Percentiles rank a stretch among this genome's conserved stretches.
Conservation (phyloP, 177 flowering plant species). For the Tripterygium wilfordii region DNA sequence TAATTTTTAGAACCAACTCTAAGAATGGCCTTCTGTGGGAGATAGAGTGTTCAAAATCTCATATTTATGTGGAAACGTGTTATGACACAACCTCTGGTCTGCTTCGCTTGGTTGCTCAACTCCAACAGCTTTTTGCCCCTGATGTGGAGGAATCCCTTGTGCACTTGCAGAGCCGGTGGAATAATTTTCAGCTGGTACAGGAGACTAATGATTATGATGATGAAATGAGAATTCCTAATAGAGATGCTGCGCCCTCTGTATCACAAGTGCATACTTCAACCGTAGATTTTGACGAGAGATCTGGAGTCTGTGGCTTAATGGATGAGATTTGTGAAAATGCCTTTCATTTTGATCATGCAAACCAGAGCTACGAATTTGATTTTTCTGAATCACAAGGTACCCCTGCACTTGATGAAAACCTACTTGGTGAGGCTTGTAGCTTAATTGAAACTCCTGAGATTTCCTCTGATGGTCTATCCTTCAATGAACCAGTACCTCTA, state of each 20-base stretch:
- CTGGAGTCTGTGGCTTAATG: conserved; percentile 50
- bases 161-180: conserved; percentile 90
- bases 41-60: conserved; percentile 64
- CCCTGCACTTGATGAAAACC: conserved; percentile 22
- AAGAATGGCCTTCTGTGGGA: conserved; percentile 67
- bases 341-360: conserved; percentile 39
- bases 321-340: conserved; percentile 89
- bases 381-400: conserved; percentile 20
- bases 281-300: conserved; percentile 16
- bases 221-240: conserved; percentile 13
- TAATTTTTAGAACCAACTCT: conserved; percentile 53
- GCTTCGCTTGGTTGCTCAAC: conserved; percentile 63
- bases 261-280: conserved; percentile 13
- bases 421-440: conserved; percentile 22
- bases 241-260: conserved; percentile 21
- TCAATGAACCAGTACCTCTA: conserved; percentile 19
- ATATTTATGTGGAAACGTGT: conserved; percentile 68
- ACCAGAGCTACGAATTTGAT: conserved; percentile 18
- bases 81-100: conserved; percentile 79
- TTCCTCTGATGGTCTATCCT: conserved; percentile 15
- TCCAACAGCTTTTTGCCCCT: conserved; percentile 87
- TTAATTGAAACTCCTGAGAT: conserved; percentile 17
- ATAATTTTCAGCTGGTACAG: conserved; percentile 47
- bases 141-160: conserved; percentile 77
- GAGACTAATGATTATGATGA: conserved; percentile 19